These are phyloP conservation scores for Uronychia setigera DNA, from an alignment of 73 alveolate species.

Conservation along the genomic window DNA sequence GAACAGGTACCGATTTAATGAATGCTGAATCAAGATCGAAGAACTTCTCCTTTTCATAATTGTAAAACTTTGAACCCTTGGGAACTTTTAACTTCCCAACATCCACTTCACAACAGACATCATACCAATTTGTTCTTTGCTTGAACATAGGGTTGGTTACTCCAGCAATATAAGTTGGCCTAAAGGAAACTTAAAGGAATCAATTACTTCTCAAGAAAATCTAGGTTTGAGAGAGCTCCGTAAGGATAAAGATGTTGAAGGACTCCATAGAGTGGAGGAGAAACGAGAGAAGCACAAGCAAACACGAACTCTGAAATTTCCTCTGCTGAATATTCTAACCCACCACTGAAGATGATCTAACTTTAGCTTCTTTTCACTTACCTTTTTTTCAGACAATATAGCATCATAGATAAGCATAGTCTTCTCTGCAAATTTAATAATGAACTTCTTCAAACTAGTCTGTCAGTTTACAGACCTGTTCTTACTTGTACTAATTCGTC, in stretches of 20 bases:
- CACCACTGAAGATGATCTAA: constrained; percentile 74
- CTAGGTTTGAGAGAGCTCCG: constrained; percentile 74
- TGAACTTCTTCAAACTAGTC: constrained; percentile 58
- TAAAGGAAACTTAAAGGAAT: not conserved
- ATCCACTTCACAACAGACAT: constrained; percentile 85
- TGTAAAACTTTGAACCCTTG: constrained; percentile 51
- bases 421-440: constrained; percentile 74
- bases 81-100: constrained; percentile 74
- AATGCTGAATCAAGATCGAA: constrained; percentile 60
- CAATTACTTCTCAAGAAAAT: constrained; percentile 61
- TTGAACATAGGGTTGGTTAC: constrained; percentile 85
- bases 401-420: constrained; percentile 88
- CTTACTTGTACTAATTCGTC: constrained; percentile 28
- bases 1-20: too few species aligned
- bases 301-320: constrained; percentile 72
- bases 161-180: constrained; percentile 80
- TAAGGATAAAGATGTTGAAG: constrained; percentile 77
- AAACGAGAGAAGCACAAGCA: constrained; percentile 72
- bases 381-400: constrained; percentile 79
- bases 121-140: constrained; percentile 74
- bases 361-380: too few species aligned
- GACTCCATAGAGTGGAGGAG: constrained; percentile 80
- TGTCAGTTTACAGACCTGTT: not conserved
- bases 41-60: constrained; percentile 76
- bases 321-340: constrained; percentile 68